Evolutionary conservation across 306 rosid species (phyloP).

Genomic region (Cicer cuneatum): DNA sequence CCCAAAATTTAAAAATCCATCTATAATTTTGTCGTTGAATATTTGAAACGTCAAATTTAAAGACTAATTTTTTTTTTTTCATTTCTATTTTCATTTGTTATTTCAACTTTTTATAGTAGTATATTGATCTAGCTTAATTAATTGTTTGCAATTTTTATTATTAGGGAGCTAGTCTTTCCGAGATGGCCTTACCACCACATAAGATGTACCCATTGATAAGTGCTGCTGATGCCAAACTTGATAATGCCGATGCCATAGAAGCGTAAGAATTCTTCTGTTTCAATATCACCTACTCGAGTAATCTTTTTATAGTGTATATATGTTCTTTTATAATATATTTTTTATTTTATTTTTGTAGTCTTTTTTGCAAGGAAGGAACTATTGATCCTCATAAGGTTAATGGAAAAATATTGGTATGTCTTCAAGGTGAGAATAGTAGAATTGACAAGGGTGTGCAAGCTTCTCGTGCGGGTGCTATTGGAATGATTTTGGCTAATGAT

Average conservation of each 20-base stretch:
- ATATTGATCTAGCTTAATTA: neutral
- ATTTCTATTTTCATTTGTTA: neutral
- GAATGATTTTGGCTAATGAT: constrained; percentile 67
- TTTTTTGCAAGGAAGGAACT: constrained; percentile 42
- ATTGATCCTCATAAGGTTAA: constrained; percentile 61
- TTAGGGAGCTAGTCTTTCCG: constrained; percentile 72
- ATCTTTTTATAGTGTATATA: neutral
- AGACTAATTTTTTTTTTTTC: neutral
- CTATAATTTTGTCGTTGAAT: too few species aligned
- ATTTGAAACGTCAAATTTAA: neutral
- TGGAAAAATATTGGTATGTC: constrained; percentile 72
- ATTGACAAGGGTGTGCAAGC: constrained; percentile 49
- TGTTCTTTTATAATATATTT: neutral
- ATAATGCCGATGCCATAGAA: accelerated
- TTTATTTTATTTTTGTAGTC: constrained; percentile 43
- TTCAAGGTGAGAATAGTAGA: constrained; percentile 48
- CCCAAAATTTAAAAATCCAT: too few species aligned
- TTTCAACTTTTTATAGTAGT: neutral
- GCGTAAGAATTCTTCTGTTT: constrained; percentile 53
- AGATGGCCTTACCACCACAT: constrained; percentile 39
- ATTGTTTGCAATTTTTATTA: neutral
- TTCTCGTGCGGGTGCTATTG: constrained; percentile 60
- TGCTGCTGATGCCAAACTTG: constrained; percentile 44
- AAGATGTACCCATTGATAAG: constrained; percentile 60
- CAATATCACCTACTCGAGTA: neutral